Percentiles rank a stretch among this genome's conserved stretches.
Conservation (phyloP, 129 eudicot species). For the Tagetes patula region DNA sequence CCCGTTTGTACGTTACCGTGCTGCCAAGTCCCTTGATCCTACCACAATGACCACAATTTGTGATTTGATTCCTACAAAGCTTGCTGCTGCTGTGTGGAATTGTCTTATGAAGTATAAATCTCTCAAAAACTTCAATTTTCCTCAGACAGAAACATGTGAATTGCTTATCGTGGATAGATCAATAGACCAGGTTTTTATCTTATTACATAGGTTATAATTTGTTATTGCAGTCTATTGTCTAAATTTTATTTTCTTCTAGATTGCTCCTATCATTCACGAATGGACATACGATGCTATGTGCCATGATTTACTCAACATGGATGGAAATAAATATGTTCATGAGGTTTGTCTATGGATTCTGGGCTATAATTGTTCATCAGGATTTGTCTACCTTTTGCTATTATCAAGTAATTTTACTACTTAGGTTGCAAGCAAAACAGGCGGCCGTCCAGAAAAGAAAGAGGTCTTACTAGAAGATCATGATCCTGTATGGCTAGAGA, state of each 20-base stretch:
- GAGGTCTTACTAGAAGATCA: constrained; percentile 95
- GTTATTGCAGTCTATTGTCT: background rate
- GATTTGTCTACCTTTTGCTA: constrained; percentile 20
- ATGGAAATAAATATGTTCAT: constrained; percentile 87
- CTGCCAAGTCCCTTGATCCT: constrained; percentile 86
- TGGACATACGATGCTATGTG: constrained; percentile 99
- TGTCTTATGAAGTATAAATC: constrained; percentile 72
- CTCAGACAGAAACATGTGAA: constrained; percentile 89
- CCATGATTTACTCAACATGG: constrained; percentile 82
- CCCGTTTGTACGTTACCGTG: constrained; percentile 94
- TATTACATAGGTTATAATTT: background rate
- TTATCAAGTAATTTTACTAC: constrained; percentile 33
- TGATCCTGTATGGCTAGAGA: constrained; percentile 97
- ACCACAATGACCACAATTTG: constrained; percentile 85
- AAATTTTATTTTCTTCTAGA: constrained; percentile 38
- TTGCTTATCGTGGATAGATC: constrained; percentile 89
- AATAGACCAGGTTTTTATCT: constrained; percentile 67
- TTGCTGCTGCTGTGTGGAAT: constrained; percentile 93
- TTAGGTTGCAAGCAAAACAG: constrained; percentile 87
- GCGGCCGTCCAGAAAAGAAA: constrained; percentile 78
- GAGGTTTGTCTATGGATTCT: constrained; percentile 54
- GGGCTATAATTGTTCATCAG: constrained; percentile 4
- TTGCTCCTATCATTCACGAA: constrained; percentile 92
- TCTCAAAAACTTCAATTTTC: constrained; percentile 57
- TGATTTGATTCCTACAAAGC: constrained; percentile 88